These are phyloP conservation scores for Claviceps citrina DNA, from an alignment of 2,329 filamentous ascomycete genomes.

Conservation along the genomic window DNA sequence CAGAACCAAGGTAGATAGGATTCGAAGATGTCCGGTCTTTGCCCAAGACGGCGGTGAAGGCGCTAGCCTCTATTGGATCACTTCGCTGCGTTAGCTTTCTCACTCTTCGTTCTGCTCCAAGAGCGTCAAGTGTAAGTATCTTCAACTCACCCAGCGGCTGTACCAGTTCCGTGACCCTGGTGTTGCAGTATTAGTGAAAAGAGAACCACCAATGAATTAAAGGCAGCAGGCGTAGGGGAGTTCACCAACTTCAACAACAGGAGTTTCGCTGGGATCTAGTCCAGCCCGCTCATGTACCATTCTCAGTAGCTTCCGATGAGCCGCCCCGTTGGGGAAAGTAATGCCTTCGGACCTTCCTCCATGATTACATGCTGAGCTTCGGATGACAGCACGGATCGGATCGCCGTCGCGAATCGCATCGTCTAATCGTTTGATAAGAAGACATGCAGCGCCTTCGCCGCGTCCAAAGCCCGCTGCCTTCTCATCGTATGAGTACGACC, in stretches of 20 bases:
- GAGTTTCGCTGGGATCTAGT: conserved; percentile 9
- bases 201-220: not conserved
- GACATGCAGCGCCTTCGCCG: conserved; percentile 26
- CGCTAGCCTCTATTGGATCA: conserved; percentile 21
- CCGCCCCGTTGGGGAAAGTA: conserved; percentile 4
- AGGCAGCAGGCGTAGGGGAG: not conserved
- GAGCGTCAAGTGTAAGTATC: not conserved
- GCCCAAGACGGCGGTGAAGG: conserved; percentile 11
- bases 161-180: conserved; percentile 11
- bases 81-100: conserved; percentile 8
- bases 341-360: conserved; percentile 5
- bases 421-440: conserved; percentile 28
- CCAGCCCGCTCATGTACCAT: conserved; percentile 19
- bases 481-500: conserved; percentile 20
- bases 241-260: conserved; percentile 6
- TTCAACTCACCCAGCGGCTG: conserved; percentile 16
- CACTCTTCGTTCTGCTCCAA: not conserved
- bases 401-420: conserved; percentile 28
- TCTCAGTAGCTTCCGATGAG: conserved; percentile 19
- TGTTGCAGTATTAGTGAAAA: not conserved
- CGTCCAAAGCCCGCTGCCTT: conserved; percentile 29
- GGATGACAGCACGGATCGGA: conserved; percentile 15
- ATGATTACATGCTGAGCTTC: conserved; percentile 6
- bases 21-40: conserved; percentile 10
- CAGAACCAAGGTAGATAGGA: conserved; percentile 13